phyloP scores from a whole-genome alignment of 768 basidiomycete genomes.

The Boletales sp. region DNA sequence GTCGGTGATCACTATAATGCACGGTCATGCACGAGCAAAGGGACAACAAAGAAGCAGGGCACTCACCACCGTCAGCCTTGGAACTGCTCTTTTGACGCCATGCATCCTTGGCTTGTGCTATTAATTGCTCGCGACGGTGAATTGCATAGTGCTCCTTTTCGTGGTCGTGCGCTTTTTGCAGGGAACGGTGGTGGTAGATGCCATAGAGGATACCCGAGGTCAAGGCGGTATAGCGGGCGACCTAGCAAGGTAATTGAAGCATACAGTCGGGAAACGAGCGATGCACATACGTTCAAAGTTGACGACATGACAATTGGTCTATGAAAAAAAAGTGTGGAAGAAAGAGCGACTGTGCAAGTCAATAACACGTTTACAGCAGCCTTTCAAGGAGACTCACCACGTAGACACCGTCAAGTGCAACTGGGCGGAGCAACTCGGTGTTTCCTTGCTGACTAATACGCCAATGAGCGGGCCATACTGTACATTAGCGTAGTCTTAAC shows the following conservation, averaged over 20 bases:
- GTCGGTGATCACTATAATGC: slow-evolving; percentile 74
- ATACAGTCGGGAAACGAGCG: background rate
- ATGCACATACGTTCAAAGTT: slow-evolving; percentile 68
- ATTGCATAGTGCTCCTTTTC: slow-evolving; percentile 71
- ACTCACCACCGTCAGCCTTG: slow-evolving; percentile 57
- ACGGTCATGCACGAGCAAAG: slow-evolving; percentile 6
- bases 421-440: slow-evolving; percentile 28
- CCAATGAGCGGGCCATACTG: too few species aligned
- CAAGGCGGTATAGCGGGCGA: slow-evolving; percentile 91
- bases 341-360: slow-evolving; percentile 6
- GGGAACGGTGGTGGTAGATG: slow-evolving; percentile 84
- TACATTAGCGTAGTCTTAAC: too few species aligned
- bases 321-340: slow-evolving; percentile 1
- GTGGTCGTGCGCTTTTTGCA: slow-evolving; percentile 78
- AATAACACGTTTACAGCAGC: too few species aligned
- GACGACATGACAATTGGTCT: slow-evolving; percentile 52
- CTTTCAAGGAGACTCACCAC: too few species aligned
- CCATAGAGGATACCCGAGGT: slow-evolving; percentile 86
- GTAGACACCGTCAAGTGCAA: slow-evolving; percentile 6
- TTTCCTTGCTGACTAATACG: slow-evolving; percentile 29
- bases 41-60: background rate
- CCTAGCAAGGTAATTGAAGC: slow-evolving; percentile 44
- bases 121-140: slow-evolving; percentile 70
- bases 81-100: slow-evolving; percentile 68
- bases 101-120: slow-evolving; percentile 85